Evolutionary conservation across 768 basidiomycete genomes (phyloP), one percentile per base, ranked within the genome.

Genomic region (Suillus subaureus): DNA sequence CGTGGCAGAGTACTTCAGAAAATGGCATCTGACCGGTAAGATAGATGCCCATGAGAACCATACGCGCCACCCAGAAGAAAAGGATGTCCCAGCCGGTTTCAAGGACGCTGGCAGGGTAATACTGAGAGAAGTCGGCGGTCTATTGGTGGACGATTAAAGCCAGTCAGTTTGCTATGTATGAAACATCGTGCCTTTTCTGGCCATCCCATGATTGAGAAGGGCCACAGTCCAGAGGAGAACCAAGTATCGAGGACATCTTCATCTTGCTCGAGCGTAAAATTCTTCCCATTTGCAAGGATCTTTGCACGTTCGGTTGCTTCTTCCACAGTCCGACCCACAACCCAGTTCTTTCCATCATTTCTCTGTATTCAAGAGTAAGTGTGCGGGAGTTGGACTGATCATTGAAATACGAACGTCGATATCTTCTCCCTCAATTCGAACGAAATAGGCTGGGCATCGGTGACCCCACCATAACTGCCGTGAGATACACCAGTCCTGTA

Each of bases 31-130:
- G 78, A 33, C 86, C 96, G 0, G 97, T 99, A 55, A 98, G 87
- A 64, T 91, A 85, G 71, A 94, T 80, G 51, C 97, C 97, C 42
- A 99, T 88, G 72, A 99, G 80, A 58, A 93, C 97, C 97, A 99
- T 99, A 51, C 97, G 91, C 18, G 97, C 96, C 8, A 99, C 97
- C 97, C 97, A 99, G 87, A 99, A 99, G 85, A 96, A 96, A n/a
- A 99, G 78, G 72, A 99, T 99, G 69, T 99, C 97, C 97, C 97
- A 99, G 55, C 97, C 97, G 0, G 97, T 99, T 80, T 99, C 97
- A 37, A 99, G 87, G 52, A 99, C 70, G n/a, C 89, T 86, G 2
- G 93, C 80, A 0, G 97, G 97, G 77, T 96, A 99, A 81, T 93
- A 99, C 37, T 82, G 81, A 68, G 88, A 76, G 49, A 94, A 70